Percentiles rank a stretch among this genome's conserved stretches.
These are phyloP conservation scores for Graphiopsis chlorocephala DNA, from an alignment of 2,329 filamentous ascomycete genomes.

Conservation along the genomic window DNA sequence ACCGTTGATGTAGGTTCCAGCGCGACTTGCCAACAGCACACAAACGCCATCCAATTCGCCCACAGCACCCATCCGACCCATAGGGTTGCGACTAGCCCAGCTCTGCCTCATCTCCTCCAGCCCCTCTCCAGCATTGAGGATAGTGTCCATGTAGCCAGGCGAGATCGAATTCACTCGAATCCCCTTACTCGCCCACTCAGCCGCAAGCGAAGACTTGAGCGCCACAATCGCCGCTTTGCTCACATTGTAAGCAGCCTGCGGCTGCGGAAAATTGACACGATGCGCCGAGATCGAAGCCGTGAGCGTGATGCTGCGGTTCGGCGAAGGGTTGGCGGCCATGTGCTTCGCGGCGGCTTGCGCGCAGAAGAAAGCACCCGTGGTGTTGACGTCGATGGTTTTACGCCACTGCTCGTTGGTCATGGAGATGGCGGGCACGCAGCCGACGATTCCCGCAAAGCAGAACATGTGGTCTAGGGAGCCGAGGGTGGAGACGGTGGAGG, in stretches of 20 bases:
- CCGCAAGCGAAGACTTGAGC: constrained; percentile 63
- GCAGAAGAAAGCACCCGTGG: constrained; percentile 67
- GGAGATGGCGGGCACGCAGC: constrained; percentile 59
- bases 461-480: constrained; percentile 55
- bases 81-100: constrained; percentile 38
- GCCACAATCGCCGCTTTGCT: constrained; percentile 66
- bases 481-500: constrained; percentile 42
- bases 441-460: constrained; percentile 68
- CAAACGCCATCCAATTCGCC: constrained; percentile 39
- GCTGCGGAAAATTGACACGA: constrained; percentile 68
- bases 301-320: constrained; percentile 57
- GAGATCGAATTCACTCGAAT: constrained; percentile 69
- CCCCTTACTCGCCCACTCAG: constrained; percentile 69
- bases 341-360: constrained; percentile 61
- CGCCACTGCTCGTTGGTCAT: constrained; percentile 60
- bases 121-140: constrained; percentile 56
- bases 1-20: constrained; percentile 38
- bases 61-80: constrained; percentile 39
- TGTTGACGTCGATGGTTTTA: constrained; percentile 67
- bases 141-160: constrained; percentile 76
- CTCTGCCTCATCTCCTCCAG: constrained; percentile 33
- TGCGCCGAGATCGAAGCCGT: constrained; percentile 68
- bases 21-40: constrained; percentile 36
- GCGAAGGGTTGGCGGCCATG: constrained; percentile 47
- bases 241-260: constrained; percentile 70